Evolutionary conservation across 108 stramenopile species (phyloP).

Genomic region (Chaetoceros tenuissimus): DNA sequence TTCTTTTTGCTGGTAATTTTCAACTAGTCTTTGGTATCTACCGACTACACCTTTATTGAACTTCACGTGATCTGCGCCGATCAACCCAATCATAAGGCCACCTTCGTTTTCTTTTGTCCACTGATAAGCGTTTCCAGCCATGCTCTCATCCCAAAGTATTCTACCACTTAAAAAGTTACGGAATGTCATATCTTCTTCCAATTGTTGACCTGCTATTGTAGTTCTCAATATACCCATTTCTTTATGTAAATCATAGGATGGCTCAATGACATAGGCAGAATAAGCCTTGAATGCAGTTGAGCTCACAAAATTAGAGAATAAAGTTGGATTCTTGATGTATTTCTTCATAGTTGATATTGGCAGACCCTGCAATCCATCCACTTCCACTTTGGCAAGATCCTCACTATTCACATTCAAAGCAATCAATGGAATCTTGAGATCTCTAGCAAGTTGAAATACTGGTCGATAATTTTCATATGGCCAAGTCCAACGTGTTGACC

Average conservation of each 20-base stretch:
- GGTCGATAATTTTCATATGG: constrained; percentile 51
- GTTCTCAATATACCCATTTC: constrained; percentile 45
- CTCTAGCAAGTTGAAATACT: constrained; percentile 40
- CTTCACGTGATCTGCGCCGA: constrained; percentile 76
- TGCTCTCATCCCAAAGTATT: constrained; percentile 75
- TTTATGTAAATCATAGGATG: constrained; percentile 51
- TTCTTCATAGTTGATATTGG: constrained; percentile 17
- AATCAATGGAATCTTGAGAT: constrained; percentile 38
- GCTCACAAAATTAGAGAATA: constrained; percentile 49
- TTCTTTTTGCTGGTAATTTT: background rate
- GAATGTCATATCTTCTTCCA: constrained; percentile 60
- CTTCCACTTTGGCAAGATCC: constrained; percentile 52
- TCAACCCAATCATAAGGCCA: constrained; percentile 53
- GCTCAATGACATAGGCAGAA: constrained; percentile 56
- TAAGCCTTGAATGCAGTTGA: constrained; percentile 37
- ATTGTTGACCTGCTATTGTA: constrained; percentile 46
- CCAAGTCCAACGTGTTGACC: constrained; percentile 69
- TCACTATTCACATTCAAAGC: constrained; percentile 73
- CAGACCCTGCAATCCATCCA: constrained; percentile 43
- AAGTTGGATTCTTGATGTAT: constrained; percentile 50
- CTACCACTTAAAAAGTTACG: constrained; percentile 57
- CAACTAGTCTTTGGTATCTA: constrained; percentile 39
- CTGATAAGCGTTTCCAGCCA: constrained; percentile 46
- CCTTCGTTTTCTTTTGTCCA: constrained; percentile 42
- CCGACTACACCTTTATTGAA: constrained; percentile 60